Evolutionary conservation across 1,284 basidiomycete species (phyloP), one percentile per base, ranked within the genome.

Genomic region (Marasmius fiardii): DNA sequence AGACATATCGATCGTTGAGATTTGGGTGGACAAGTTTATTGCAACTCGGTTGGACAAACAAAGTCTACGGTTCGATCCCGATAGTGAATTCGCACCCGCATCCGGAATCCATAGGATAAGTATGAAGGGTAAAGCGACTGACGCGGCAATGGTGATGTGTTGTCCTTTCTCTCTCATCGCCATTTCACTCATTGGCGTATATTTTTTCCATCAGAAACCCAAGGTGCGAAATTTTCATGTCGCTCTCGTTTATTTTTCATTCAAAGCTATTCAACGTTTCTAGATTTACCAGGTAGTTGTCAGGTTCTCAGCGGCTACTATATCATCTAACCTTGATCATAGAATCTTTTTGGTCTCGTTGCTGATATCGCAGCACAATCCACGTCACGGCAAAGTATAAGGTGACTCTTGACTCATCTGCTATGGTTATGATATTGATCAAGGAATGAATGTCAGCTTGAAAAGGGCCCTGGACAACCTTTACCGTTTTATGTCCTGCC

Each of bases 401-500:
- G 35, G 34, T 26, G 24, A n/a, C 14, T 20, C 28, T 8, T 33
- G 26, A 28, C 35, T 41, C 12, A 16, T 20, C 21, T 43, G 31
- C n/a, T 28, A 14, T 14, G 10, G 12, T 39, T 28, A 11, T 1
- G 34, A 8, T 35, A 20, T 49, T 23, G 52, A 51, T 53, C 20
- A 6, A n/a, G 18, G 21, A 33, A 7, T 10, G 7, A 21, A 28
- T 57, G 28, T 31, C 28, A 60, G 53, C 54, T 61, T 53, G 50
- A 45, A 34, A 44, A 51, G 51, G 0, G 37, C 51, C 43, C 49
- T 64, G 18, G 50, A 59, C 39, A 56, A 41, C 20, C 57, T 64
- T 2, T 54, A 57, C 39, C 18, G 45, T 37, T 64, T 64, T 44
- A 63, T 64, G 57, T 49, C 56, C 3, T 60, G 60, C 10, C 52